Percentiles rank a stretch among this genome's conserved stretches.
Conservation (phyloP, 2,329 filamentous ascomycete species). For the Trichoderma afroharzianum region DNA sequence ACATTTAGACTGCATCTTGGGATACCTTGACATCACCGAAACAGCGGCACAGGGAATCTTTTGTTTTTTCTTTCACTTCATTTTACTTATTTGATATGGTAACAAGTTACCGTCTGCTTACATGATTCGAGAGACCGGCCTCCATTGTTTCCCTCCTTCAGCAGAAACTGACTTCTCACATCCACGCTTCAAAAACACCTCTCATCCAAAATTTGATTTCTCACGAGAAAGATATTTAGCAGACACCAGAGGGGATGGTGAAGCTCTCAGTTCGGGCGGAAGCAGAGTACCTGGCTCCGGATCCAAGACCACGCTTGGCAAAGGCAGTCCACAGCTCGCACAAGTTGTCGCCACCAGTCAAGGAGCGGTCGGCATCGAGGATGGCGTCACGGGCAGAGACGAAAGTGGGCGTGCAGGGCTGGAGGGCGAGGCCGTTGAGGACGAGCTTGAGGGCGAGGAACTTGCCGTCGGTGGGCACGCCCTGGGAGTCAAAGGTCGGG, state of each 20-base stretch:
- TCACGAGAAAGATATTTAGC: constrained; percentile 17
- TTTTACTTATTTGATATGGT: constrained; percentile 1
- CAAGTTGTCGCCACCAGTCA: constrained; percentile 48
- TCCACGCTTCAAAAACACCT: neutral
- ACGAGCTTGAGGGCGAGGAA: constrained; percentile 52
- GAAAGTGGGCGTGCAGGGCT: constrained; percentile 55
- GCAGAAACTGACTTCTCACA: neutral
- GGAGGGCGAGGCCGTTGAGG: constrained; percentile 49
- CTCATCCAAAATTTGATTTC: neutral
- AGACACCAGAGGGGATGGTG: constrained; percentile 24
- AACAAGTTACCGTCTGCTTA: neutral
- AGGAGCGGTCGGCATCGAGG: constrained; percentile 49
- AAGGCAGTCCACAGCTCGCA: constrained; percentile 54
- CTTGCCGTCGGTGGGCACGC: constrained; percentile 50
- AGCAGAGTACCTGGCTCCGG: constrained; percentile 31
- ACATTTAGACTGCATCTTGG: neutral
- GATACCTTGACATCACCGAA: neutral
- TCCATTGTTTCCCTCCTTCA: neutral
- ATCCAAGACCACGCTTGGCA: constrained; percentile 54
- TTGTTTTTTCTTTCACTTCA: neutral
- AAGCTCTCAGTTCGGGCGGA: constrained; percentile 33
- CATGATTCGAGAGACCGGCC: neutral
- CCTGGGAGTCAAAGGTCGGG: constrained; percentile 40
- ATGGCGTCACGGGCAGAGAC: constrained; percentile 52
- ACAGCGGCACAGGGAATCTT: neutral